Conservation (phyloP, 208 protist species). For the Acanthamoeba castellanii region DNA sequence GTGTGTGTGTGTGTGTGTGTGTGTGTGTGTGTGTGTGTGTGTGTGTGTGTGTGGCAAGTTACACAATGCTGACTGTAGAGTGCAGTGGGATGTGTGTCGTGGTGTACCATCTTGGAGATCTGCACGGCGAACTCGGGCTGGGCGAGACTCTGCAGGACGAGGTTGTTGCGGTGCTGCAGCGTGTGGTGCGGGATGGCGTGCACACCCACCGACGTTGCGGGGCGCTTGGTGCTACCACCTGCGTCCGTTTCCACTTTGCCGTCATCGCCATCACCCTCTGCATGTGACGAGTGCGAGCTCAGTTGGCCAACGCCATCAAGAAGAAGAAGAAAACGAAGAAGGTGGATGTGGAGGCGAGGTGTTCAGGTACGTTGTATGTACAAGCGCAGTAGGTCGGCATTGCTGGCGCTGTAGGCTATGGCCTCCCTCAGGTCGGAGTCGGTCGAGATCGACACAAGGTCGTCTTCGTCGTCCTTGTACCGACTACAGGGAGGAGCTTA, state of each 20-base stretch:
- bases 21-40: too few relatives aligned
- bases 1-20: neutral
- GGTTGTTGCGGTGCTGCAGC: slow-evolving; percentile 58
- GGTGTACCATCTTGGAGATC: slow-evolving; percentile 25
- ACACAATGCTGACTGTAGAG: neutral
- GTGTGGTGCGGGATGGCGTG: slow-evolving; percentile 28
- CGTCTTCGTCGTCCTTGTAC: slow-evolving; percentile 8
- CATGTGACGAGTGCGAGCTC: neutral
- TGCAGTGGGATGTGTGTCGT: neutral
- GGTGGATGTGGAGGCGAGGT: too few relatives aligned
- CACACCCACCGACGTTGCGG: neutral
- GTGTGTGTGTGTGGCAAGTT: neutral
- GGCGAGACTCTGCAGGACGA: slow-evolving; percentile 17
- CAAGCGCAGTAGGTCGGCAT: slow-evolving; percentile 14
- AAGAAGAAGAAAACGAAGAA: too few relatives aligned
- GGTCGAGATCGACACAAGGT: slow-evolving; percentile 23
- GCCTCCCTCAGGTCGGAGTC: slow-evolving; percentile 29
- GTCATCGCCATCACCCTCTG: neutral
- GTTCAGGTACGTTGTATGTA: slow-evolving; percentile 21
- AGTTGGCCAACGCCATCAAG: too few relatives aligned
- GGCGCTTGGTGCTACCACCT: neutral
- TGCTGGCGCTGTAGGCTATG: neutral
- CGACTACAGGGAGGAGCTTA: neutral
- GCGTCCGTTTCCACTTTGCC: neutral
- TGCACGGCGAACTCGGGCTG: slow-evolving; percentile 62